Evolutionary conservation across 2,329 filamentous ascomycete genomes (phyloP), one percentile per base, ranked within the genome.

Genomic region (Fusarium sarcochroum): DNA sequence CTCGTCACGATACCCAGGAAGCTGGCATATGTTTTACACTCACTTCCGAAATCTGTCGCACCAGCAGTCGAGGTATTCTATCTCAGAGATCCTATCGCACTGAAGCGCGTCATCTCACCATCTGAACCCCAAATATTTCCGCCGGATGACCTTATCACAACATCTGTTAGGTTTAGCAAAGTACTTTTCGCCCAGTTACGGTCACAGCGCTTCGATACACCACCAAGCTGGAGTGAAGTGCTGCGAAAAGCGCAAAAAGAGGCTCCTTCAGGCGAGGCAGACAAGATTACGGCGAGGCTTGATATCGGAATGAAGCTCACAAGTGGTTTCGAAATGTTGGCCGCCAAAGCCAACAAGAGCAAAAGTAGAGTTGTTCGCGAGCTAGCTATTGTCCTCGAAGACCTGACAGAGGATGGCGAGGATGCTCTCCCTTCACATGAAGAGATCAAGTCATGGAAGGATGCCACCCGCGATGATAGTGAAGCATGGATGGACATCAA

Each of bases 401-500:
- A 97, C 73, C 72, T 97, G 3, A 85, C 89, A 10, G 88, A 89
- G 53, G 93, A 93, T 4, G 91, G 94, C 14, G 88, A 90, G 25
- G 73, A 77, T 7, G 72, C 71, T 25, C 82, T 98, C 1, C 95
- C 96, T 0, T 88, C 84, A 0, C 86, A 97, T 70, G 79, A 83
- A 1, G 92, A 95, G n/a, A 93, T 98, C 11, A 78, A 79, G 25
- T 72, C 76, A 3, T 98, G 96, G 95, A 83, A 85, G 35, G 79
- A 84, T 30, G 75, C 76, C 4, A 80, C 83, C 30, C 85, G 82
- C n/a, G 88, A 95, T 49, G 95, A 98, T 63, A 89, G 94, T 71
- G 96, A 98, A 73, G 86, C 87, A 21, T 99, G 96, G 96, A 84
- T 99, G 68, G 90, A 98, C 72, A 97, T 99, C 58, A 90, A 94